Base-by-base conservation (phyloP, 345 rosid genomes). In the Camelina laxa region DNA sequence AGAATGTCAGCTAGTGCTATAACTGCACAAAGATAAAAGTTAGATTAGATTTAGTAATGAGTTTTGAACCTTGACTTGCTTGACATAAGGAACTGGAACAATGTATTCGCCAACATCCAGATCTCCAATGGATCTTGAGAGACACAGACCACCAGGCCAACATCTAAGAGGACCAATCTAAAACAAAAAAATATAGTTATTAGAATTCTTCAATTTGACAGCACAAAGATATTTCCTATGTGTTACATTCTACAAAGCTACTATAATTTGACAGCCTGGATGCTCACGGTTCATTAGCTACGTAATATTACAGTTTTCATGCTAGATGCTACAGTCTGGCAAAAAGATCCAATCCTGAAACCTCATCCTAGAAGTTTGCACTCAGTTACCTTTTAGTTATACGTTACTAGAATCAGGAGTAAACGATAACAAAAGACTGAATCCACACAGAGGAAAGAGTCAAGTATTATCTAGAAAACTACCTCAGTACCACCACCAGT, bases 141-240 rank as follows among this genome's bases (percentile, higher is more conserved):
- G 98, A 82, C 99, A 96, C 74, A 96, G 79, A 72, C 99, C 99
- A 75, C 99, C 99, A 41, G 99, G 99, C 99, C 99, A 96, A 87
- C 99, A 96, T 83, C 99, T 85, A 81, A 96, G 73, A 15, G 99
- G 99, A 69, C 98, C 99, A 85, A 96, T 88, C 99, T 96, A 79
- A 57, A 82, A 73, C 24, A 77, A 39, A 13, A 67, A 70, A 33
- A 20, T 57, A 61, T 21, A 35, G 33, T 60, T 67, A 60, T 83
- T 58, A 82, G 42, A 82, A 58, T 20, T 30, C 24, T 57, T 57
- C 2, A 49, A n/a, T 38, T 2, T 49, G 14, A 71, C n/a, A 7
- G 59, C 2, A 13, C 3, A 48, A 19, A 22, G 33, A 13, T n/a
- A 21, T 47, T 53, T 55, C 22, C 24, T 53, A 3, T 66, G 21